Base-by-base conservation (phyloP, 345 rosid species). In the Erysimum cheiranthoides region DNA sequence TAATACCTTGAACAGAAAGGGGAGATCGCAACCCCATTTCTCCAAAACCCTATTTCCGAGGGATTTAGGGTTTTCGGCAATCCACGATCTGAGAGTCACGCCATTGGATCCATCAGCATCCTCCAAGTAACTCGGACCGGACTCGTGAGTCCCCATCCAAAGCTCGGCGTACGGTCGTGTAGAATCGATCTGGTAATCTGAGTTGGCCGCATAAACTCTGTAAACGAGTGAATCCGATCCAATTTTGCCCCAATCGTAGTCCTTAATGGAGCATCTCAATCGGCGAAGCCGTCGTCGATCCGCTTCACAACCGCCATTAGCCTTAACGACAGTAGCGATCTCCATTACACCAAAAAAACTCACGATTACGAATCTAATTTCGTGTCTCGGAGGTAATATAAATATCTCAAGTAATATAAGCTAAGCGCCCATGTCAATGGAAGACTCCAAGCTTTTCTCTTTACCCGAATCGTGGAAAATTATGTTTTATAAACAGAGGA, bases 1-100 rank as follows among this genome's bases (percentile, higher is more conserved):
- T 16, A 42, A 42, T 78, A 91, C 99, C 99, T 96, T 96, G 88
- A 93, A 92, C 68, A 96, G 75, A 78, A 91, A 96, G 14, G 99
- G 99, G 53, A 96, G 98, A 90, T 96, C 93, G 49, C 83, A 85
- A n/a, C 99, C 98, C 99, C 98, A 96, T 76, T 83, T 85, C 38
- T 81, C 71, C 82, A 93, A 71, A 78, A 93, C 97, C 84, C 78
- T 85, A 8, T 79, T 70, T 2, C 99, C 99, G 8, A 96, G 92
- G 39, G 86, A 93, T 69, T 76, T 40, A 39, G 99, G 96, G 73
- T 93, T 88, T 68, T 83, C 79, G 47, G 50, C 54, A 81, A 89
- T 79, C 98, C 94, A 93, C 35, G 89, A 83, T 75, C 90, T 96
- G 69, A 96, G 83, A 54, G 82, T 80, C 25, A 76, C 43, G 52